phyloP scores from a whole-genome alignment of 768 basidiomycete species.

The Dentipellis sp. region DNA sequence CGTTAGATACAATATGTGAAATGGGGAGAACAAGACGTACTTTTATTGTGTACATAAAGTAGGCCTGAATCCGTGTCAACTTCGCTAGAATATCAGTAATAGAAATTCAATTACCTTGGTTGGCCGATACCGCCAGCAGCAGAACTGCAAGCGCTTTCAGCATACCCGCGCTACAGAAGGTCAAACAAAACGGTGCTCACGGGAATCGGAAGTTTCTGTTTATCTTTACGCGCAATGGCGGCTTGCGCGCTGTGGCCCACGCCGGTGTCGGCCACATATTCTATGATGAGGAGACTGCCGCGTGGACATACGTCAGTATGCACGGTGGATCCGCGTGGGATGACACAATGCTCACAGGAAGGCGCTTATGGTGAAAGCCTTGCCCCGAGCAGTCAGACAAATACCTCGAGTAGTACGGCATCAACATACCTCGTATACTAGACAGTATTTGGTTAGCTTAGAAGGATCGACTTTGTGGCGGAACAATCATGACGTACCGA shows the following conservation, averaged over 20 bases:
- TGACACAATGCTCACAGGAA: slow-evolving; percentile 52
- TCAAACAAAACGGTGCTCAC: slow-evolving; percentile 24
- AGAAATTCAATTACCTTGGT: slow-evolving; percentile 44
- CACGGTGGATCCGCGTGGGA: neutral
- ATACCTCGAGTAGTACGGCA: neutral
- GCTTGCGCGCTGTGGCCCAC: slow-evolving; percentile 50
- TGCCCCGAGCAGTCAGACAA: neutral
- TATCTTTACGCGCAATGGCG: slow-evolving; percentile 75
- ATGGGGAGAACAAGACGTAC: slow-evolving; percentile 25
- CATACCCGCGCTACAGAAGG: neutral
- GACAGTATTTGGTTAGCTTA: slow-evolving; percentile 35
- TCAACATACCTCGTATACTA: slow-evolving; percentile 34
- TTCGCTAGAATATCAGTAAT: neutral
- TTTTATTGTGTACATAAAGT: slow-evolving; percentile 87
- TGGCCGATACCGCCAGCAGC: slow-evolving; percentile 74
- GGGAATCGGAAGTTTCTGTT: slow-evolving; percentile 60
- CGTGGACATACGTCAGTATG: neutral
- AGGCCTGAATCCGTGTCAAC: slow-evolving; percentile 36
- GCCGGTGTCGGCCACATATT: slow-evolving; percentile 72
- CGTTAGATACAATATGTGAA: slow-evolving; percentile 1
- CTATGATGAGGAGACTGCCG: slow-evolving; percentile 65
- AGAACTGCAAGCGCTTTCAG: slow-evolving; percentile 40
- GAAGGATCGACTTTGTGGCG: neutral
- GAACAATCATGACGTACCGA: slow-evolving; percentile 26
- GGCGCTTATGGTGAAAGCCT: slow-evolving; percentile 79